Percentiles rank a stretch among this genome's conserved stretches.
Evolutionary conservation across 1,139 yeast species (phyloP).

Genomic region (Suhomyces bribrorum): DNA sequence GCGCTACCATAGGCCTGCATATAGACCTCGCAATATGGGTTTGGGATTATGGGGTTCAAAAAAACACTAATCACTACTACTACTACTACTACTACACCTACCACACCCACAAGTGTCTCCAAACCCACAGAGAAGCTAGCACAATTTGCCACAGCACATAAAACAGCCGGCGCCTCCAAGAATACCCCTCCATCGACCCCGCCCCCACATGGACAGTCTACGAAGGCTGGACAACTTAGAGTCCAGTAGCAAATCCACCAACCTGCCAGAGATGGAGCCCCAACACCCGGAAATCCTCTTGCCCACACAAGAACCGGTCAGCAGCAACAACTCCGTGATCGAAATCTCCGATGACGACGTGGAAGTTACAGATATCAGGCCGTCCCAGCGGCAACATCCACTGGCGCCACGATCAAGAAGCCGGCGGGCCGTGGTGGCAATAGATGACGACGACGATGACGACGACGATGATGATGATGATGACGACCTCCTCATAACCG

Average conservation of each 20-base stretch:
- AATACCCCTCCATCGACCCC: too few species aligned
- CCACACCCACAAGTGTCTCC: too few species aligned
- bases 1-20: too few species aligned
- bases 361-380: constrained; percentile 9
- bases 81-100: too few species aligned
- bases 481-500: constrained; percentile 24
- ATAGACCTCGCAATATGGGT: too few species aligned
- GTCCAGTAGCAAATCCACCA: not conserved
- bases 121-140: too few species aligned
- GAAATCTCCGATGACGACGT: constrained; percentile 16
- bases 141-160: too few species aligned
- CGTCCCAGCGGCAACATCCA: not conserved
- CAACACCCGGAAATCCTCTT: not conserved
- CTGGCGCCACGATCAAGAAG: not conserved
- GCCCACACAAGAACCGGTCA: not conserved
- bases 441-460: constrained; percentile 12
- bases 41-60: too few species aligned
- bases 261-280: not conserved
- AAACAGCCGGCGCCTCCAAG: too few species aligned
- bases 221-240: constrained; percentile 2
- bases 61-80: too few species aligned
- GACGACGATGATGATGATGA: constrained; percentile 11
- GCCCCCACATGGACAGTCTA: constrained; percentile 2
- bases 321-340: constrained; percentile 2
- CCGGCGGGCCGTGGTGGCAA: constrained; percentile 5